Percentiles rank a stretch among this genome's conserved stretches.
phyloP scores from a whole-genome alignment of 495 filamentous ascomycete genomes.

The Daldinia vernicosa region DNA sequence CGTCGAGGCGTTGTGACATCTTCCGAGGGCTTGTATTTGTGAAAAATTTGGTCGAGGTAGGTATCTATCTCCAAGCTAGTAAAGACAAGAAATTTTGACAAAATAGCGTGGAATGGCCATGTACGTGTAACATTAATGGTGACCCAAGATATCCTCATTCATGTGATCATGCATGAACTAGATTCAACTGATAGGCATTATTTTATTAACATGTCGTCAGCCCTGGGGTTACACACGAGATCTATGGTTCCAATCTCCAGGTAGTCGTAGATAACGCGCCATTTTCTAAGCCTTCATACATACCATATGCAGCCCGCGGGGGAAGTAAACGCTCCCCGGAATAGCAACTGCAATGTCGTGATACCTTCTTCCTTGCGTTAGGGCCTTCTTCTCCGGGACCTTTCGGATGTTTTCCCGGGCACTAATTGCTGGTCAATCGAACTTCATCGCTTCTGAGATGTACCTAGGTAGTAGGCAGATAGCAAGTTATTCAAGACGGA shows the following conservation, averaged over 20 bases:
- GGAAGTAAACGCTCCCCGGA: slow-evolving; percentile 1
- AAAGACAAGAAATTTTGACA: background rate
- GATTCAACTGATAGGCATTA: background rate
- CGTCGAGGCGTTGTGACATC: background rate
- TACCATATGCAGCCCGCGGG: slow-evolving; percentile 6
- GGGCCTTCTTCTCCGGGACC: background rate
- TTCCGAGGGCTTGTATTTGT: background rate
- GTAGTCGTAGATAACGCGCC: slow-evolving; percentile 1
- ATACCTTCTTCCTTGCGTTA: background rate
- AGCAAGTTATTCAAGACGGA: background rate
- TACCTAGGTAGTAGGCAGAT: background rate
- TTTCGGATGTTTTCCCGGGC: background rate
- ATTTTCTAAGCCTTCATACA: background rate
- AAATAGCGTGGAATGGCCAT: background rate
- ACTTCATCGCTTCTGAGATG: background rate
- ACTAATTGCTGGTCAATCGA: too few species aligned
- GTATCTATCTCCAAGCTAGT: background rate
- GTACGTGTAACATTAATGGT: background rate
- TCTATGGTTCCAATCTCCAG: slow-evolving; percentile 18
- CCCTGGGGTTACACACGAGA: slow-evolving; percentile 18
- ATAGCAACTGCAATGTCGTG: slow-evolving; percentile 17
- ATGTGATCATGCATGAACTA: slow-evolving; percentile 21
- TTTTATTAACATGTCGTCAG: background rate
- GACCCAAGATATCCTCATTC: slow-evolving; percentile 5
- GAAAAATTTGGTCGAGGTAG: background rate